phyloP scores from a whole-genome alignment of 2,329 filamentous ascomycete species.

The Penicillium sp. region DNA sequence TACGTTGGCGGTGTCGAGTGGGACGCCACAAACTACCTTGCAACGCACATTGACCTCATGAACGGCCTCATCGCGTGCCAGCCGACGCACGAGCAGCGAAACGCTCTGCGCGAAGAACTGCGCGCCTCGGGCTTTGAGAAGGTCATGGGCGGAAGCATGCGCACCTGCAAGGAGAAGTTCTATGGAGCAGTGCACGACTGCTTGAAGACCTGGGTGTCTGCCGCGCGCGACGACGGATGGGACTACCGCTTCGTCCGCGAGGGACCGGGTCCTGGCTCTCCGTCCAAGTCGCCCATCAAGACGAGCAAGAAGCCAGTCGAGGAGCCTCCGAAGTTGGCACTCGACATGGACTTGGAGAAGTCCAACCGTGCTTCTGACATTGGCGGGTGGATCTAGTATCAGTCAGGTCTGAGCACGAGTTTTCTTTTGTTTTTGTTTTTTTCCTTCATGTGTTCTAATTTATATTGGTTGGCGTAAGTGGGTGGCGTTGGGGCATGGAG shows the following conservation, averaged over 20 bases:
- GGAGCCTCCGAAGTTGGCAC: slow-evolving; percentile 58
- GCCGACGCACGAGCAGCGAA: slow-evolving; percentile 66
- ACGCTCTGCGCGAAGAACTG: slow-evolving; percentile 71
- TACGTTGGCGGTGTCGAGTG: slow-evolving; percentile 97
- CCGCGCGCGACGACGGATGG: slow-evolving; percentile 85
- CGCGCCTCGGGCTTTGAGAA: slow-evolving; percentile 87
- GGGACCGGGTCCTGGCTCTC: slow-evolving; percentile 39
- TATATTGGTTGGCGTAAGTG: slow-evolving; percentile 11
- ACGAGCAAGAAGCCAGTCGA: slow-evolving; percentile 44
- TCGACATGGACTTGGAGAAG: slow-evolving; percentile 34
- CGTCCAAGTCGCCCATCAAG: slow-evolving; percentile 48
- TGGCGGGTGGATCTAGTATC: slow-evolving; percentile 34
- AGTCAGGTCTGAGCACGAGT: slow-evolving; percentile 5
- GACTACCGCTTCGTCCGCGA: slow-evolving; percentile 71
- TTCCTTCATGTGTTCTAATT: slow-evolving; percentile 9
- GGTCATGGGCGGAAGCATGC: slow-evolving; percentile 75
- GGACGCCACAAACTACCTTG: slow-evolving; percentile 96
- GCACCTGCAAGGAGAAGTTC: slow-evolving; percentile 96
- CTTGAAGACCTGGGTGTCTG: slow-evolving; percentile 83
- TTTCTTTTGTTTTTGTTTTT: slow-evolving; percentile 9
- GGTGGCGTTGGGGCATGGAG: slow-evolving; percentile 10
- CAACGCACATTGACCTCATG: slow-evolving; percentile 84
- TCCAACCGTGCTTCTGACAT: slow-evolving; percentile 23
- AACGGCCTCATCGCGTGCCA: slow-evolving; percentile 86
- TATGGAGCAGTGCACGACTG: slow-evolving; percentile 89